Percentiles rank a stretch among this genome's conserved stretches.
phyloP scores from a whole-genome alignment of 495 filamentous ascomycete genomes.

The Hypoxylon perforatum region DNA sequence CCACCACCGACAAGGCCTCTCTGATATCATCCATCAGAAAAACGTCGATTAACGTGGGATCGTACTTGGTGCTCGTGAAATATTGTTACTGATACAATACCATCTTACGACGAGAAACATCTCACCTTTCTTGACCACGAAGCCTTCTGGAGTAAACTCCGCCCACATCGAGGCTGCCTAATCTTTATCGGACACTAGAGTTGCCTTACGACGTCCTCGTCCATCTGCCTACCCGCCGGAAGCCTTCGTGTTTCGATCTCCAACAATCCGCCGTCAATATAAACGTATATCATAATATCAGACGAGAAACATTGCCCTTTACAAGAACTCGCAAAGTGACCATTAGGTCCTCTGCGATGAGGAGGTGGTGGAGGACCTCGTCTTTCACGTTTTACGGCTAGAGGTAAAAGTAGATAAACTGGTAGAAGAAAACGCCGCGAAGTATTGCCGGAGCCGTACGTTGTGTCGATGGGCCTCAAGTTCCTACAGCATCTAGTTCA shows the following conservation, averaged over 20 bases:
- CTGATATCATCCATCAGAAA: slow-evolving; percentile 14
- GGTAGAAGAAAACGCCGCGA: slow-evolving; percentile 25
- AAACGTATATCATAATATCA: slow-evolving; percentile 15
- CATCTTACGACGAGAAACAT: slow-evolving; percentile 30
- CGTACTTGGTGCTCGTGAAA: slow-evolving; percentile 30
- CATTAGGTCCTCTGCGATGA: slow-evolving; percentile 55
- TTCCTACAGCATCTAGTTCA: slow-evolving; percentile 20
- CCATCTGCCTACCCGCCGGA: slow-evolving; percentile 25
- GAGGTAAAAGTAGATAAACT: slow-evolving; percentile 35
- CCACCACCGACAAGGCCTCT: slow-evolving; percentile 31
- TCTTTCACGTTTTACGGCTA: slow-evolving; percentile 46
- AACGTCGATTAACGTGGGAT: slow-evolving; percentile 20
- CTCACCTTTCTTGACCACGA: slow-evolving; percentile 18
- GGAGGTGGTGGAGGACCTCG: slow-evolving; percentile 55
- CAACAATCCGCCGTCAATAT: slow-evolving; percentile 15
- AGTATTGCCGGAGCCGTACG: slow-evolving; percentile 17
- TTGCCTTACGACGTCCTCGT: slow-evolving; percentile 19
- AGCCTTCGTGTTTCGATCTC: slow-evolving; percentile 41
- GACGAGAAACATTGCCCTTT: slow-evolving; percentile 27
- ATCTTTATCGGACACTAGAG: slow-evolving; percentile 17
- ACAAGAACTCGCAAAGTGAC: slow-evolving; percentile 46
- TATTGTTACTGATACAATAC: slow-evolving; percentile 27
- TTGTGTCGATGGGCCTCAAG: slow-evolving; percentile 29
- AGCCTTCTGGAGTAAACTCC: slow-evolving; percentile 4
- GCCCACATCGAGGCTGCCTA: slow-evolving; percentile 14